Conservation (phyloP, 768 basidiomycete species). For the Pulveroboletus ravenelii region DNA sequence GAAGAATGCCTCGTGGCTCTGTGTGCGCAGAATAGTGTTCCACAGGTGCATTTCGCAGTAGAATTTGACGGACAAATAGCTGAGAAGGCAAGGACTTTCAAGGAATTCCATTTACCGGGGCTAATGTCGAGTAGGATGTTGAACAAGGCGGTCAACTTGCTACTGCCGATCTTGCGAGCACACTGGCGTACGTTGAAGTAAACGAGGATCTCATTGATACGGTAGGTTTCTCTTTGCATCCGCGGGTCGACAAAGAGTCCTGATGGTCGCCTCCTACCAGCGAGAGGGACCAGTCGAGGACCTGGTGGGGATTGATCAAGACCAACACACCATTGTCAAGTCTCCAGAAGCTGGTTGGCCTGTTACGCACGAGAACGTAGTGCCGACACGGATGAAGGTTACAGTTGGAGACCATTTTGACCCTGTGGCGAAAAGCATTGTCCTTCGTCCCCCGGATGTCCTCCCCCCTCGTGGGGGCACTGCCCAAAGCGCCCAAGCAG, state of each 20-base stretch:
- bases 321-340: too few relatives aligned
- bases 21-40: background rate
- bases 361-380: background rate
- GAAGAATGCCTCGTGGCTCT: background rate
- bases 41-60: background rate
- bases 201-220: background rate
- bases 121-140: constrained; percentile 1
- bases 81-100: background rate
- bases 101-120: background rate
- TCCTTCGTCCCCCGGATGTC: background rate
- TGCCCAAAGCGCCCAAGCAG: background rate
- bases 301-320: too few relatives aligned
- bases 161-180: background rate
- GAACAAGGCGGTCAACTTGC: constrained; percentile 1
- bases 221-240: constrained; percentile 7
- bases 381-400: background rate
- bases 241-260: background rate
- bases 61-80: background rate
- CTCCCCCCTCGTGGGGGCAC: background rate
- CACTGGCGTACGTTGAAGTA: background rate
- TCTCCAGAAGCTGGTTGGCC: background rate
- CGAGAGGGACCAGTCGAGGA: too few relatives aligned
- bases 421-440: background rate
- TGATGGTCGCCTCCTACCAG: background rate
- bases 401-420: background rate